Evolutionary conservation across 306 rosid species (phyloP).

Genomic region (Prunus armeniaca): DNA sequence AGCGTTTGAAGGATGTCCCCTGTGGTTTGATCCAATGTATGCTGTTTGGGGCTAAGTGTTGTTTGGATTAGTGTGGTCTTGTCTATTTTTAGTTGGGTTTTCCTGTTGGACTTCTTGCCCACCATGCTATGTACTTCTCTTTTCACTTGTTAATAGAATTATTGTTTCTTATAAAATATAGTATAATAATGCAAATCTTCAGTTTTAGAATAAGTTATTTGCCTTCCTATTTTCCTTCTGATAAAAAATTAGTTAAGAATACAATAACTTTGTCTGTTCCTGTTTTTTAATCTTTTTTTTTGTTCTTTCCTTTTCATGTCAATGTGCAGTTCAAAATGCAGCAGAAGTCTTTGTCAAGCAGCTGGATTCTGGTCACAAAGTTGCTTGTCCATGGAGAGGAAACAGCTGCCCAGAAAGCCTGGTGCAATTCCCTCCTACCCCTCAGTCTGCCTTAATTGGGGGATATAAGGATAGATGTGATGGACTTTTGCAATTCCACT

Average conservation of each 20-base stretch:
- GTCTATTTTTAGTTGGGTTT: background rate
- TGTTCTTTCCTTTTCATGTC: slow-evolving; percentile 25
- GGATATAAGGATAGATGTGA: slow-evolving; percentile 98
- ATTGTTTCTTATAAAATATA: background rate
- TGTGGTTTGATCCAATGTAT: background rate
- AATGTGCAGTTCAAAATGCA: slow-evolving; percentile 68
- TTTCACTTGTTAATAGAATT: background rate
- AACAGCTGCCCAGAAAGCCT: slow-evolving; percentile 96
- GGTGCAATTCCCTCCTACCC: slow-evolving; percentile 96
- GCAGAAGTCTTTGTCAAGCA: slow-evolving; percentile 75
- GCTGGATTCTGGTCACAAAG: slow-evolving; percentile 84
- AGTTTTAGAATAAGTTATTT: slow-evolving; percentile 4
- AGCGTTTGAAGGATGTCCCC: background rate
- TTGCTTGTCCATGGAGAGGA: slow-evolving; percentile 89
- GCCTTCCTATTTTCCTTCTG: background rate
- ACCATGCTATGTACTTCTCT: background rate
- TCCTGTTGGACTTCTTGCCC: background rate
- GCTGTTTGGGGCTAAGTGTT: background rate
- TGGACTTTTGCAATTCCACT: slow-evolving; percentile 83
- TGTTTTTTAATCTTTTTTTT: slow-evolving; percentile 14
- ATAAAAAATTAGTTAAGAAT: slow-evolving; percentile 7
- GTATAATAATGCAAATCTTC: background rate
- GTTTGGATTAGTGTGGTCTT: background rate
- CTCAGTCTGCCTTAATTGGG: slow-evolving; percentile 85
- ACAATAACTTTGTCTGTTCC: slow-evolving; percentile 23